Conservation (phyloP, 345 rosid genomes). For the Gossypioides kirkii region DNA sequence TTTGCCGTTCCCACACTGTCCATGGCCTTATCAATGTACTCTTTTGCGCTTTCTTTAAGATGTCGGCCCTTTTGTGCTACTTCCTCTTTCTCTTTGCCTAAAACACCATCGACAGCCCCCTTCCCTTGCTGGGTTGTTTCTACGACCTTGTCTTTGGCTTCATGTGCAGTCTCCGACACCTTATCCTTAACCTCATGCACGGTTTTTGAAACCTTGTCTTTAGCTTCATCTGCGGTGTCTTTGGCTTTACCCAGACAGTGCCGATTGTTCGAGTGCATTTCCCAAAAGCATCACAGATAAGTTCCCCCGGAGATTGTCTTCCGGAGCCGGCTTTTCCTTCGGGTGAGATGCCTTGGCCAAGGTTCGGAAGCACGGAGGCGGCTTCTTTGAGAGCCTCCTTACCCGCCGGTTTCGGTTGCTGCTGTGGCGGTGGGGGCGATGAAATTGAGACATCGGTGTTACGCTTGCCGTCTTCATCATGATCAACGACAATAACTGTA, state of each 20-base stretch:
- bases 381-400: slow-evolving; percentile 35
- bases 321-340: slow-evolving; percentile 6
- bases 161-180: background rate
- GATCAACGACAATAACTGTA: slow-evolving; percentile 54
- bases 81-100: slow-evolving; percentile 4
- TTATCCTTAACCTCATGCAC: background rate
- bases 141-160: background rate
- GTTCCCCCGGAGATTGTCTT: slow-evolving; percentile 32
- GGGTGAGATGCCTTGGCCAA: slow-evolving; percentile 29
- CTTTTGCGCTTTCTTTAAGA: slow-evolving; percentile 17
- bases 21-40: slow-evolving; percentile 13
- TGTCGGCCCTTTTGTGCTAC: slow-evolving; percentile 17
- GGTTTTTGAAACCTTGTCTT: background rate
- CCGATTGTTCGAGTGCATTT: slow-evolving; percentile 53
- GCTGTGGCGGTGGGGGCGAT: slow-evolving; percentile 23
- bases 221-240: slow-evolving; percentile 14
- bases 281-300: slow-evolving; percentile 55
- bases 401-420: background rate
- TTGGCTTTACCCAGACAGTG: slow-evolving; percentile 36
- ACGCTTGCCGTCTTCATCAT: slow-evolving; percentile 46
- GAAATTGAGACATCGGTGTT: slow-evolving; percentile 59
- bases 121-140: slow-evolving; percentile 13
- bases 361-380: slow-evolving; percentile 22
- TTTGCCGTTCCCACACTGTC: background rate
- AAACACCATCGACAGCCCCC: slow-evolving; percentile 18